Base-by-base conservation (phyloP, 257 asterid genomes). In the Jacaranda copaia region DNA sequence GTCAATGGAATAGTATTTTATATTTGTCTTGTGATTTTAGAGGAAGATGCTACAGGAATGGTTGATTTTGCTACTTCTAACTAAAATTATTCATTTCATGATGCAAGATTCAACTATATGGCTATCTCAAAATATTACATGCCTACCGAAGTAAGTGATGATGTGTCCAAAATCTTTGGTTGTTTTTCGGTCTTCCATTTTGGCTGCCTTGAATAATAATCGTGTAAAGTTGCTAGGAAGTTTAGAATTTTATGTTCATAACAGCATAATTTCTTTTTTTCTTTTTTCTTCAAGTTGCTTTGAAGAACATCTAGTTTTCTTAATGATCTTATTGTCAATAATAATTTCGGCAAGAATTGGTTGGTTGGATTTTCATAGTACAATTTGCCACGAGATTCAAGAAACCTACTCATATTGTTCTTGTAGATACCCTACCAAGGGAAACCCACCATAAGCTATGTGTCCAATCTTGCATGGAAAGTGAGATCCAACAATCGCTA, bases 401-500 rank as follows among this genome's bases (percentile, higher is more conserved):
- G 87, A 93, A 72, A 88, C 93, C 96, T 52, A 20, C 80, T n/a
- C 85, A 80, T 56, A 18, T 83, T 35, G 78, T 76, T 78, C 80
- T 91, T 25, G 56, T 19, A n/a, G 68, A 25, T 51, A 80, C 88
- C 68, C 80, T 89, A 35, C 77, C 49, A 4, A 82, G 84, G 75
- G 90, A 90, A 75, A 78, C 89, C 1, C 85, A 85, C 52, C 86
- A 92, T 78, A 83, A 79, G 75, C 84, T 92, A 90, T 55, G 91
- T 88, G 16, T 92, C 97, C 13, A 94, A 94, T 83, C 97, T 94
- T 72, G 89, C 91, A 18, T 92, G 98, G 98, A 92, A 94, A 87
- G 94, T 79, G 84, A 90, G 98, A 85, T 89, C 97, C 52, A 90
- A 66, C 70, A 70, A 85, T 80, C 97, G 92, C 51, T 88, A 92